phyloP scores from a whole-genome alignment of 129 eudicot species.

The Helichrysum umbraculigerum region DNA sequence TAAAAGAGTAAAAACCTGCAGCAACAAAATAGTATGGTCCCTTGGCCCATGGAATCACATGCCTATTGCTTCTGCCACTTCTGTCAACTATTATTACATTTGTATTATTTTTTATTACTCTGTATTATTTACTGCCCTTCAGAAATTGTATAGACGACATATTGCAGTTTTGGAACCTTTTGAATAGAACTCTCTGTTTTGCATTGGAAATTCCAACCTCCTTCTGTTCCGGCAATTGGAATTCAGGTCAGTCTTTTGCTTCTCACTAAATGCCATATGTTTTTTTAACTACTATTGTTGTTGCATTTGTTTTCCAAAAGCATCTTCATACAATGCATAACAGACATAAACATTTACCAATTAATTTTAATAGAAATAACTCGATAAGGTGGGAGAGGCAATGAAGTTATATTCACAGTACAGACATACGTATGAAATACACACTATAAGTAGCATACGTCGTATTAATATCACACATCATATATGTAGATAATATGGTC shows the following conservation, averaged over 20 bases:
- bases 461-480: too few relatives aligned
- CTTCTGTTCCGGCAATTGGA: constrained; percentile 49
- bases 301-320: constrained; percentile 20
- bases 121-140: constrained; percentile 28
- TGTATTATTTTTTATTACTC: constrained; percentile 8
- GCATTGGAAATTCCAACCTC: constrained; percentile 50
- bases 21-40: constrained; percentile 38
- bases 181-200: constrained; percentile 44
- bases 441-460: too few relatives aligned
- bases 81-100: constrained; percentile 36
- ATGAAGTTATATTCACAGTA: not conserved
- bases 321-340: not conserved
- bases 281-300: constrained; percentile 15
- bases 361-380: not conserved
- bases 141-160: constrained; percentile 27
- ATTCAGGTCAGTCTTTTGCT: constrained; percentile 39
- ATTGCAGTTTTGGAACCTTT: constrained; percentile 30
- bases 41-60: constrained; percentile 41
- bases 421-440: not conserved
- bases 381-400: constrained; percentile 4
- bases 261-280: constrained; percentile 24
- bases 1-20: constrained; percentile 40
- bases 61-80: constrained; percentile 48
- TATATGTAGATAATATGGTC: too few relatives aligned
- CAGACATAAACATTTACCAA: constrained; percentile 6